Percentiles rank a stretch among this genome's conserved stretches.
Evolutionary conservation across 75 land plant genomes (phyloP).

Genomic region (Selaginella moellendorffii): DNA sequence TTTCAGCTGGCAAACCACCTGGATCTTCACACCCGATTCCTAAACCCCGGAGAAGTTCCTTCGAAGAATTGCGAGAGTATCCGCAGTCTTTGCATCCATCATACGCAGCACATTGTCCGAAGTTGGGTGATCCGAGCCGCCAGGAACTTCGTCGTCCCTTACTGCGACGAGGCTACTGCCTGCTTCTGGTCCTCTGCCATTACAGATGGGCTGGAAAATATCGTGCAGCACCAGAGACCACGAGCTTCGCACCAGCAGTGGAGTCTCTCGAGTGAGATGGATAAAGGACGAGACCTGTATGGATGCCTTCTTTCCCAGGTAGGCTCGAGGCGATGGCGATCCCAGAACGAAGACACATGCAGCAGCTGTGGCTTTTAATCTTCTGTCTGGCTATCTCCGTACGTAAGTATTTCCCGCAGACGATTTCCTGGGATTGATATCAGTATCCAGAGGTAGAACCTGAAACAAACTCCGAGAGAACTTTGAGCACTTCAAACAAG

Average conservation of each 20-base stretch:
- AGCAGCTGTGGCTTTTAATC: conserved; percentile 42
- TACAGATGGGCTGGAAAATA: conserved; percentile 9
- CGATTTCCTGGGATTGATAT: conserved; percentile 72
- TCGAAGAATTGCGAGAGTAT: conserved; percentile 34
- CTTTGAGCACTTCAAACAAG: neutral
- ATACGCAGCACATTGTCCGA: conserved; percentile 41
- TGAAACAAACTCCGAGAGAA: conserved; percentile 22
- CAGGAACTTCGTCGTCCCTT: conserved; percentile 13
- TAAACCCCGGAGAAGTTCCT: conserved; percentile 65
- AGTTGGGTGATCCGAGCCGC: neutral
- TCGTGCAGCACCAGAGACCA: conserved; percentile 63
- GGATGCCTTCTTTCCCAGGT: conserved; percentile 15
- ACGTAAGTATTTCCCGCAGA: conserved; percentile 43
- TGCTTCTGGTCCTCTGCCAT: conserved; percentile 4
- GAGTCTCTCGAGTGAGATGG: conserved; percentile 40
- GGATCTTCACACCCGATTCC: conserved; percentile 67
- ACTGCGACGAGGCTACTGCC: too few species aligned
- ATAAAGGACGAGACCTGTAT: conserved; percentile 30
- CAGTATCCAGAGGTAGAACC: conserved; percentile 81
- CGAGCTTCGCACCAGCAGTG: conserved; percentile 64
- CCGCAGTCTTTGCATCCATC: conserved; percentile 58
- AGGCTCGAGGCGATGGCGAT: conserved; percentile 30
- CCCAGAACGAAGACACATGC: conserved; percentile 32
- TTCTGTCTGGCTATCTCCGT: conserved; percentile 51
- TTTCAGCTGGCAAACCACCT: conserved; percentile 15